These are phyloP conservation scores for Thermochaetoides dissita DNA, from an alignment of 2,329 filamentous ascomycete genomes.

Conservation along the genomic window DNA sequence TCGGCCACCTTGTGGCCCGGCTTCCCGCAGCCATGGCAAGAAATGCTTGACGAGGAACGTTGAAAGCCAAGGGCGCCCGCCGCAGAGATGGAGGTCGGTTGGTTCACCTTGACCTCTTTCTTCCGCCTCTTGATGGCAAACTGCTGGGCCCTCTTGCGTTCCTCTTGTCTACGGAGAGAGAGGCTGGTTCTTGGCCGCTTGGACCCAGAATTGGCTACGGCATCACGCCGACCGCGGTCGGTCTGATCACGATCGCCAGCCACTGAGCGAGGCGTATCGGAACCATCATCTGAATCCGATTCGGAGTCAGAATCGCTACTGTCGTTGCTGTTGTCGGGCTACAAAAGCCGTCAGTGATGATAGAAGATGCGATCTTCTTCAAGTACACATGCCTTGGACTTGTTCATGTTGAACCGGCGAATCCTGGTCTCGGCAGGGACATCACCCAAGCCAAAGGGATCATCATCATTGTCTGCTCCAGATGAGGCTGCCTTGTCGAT, in stretches of 20 bases:
- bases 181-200: constrained; percentile 12
- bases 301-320: constrained; percentile 6
- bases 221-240: constrained; percentile 16
- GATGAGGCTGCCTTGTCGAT: constrained; percentile 27
- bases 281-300: constrained; percentile 25
- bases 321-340: constrained; percentile 5
- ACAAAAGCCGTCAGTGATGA: constrained; percentile 1
- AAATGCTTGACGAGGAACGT: constrained; percentile 23
- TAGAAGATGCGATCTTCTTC: too few relatives aligned
- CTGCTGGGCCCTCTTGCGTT: constrained; percentile 33
- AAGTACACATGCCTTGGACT: constrained; percentile 13
- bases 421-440: constrained; percentile 10
- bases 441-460: constrained; percentile 11
- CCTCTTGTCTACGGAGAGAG: constrained; percentile 30
- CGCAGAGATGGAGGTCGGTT: constrained; percentile 45
- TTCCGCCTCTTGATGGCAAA: constrained; percentile 46
- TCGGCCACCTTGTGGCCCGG: constrained; percentile 44
- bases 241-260: constrained; percentile 1
- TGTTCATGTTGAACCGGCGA: constrained; percentile 22
- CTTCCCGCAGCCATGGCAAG: constrained; percentile 49
- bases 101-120: constrained; percentile 54
- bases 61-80: constrained; percentile 12
- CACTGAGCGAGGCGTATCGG: constrained; percentile 9
- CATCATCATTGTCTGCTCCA: constrained; percentile 25
- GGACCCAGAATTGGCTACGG: constrained; percentile 1